Conservation (phyloP, 352 stramenopile species). For the Pythium sukuiense region DNA sequence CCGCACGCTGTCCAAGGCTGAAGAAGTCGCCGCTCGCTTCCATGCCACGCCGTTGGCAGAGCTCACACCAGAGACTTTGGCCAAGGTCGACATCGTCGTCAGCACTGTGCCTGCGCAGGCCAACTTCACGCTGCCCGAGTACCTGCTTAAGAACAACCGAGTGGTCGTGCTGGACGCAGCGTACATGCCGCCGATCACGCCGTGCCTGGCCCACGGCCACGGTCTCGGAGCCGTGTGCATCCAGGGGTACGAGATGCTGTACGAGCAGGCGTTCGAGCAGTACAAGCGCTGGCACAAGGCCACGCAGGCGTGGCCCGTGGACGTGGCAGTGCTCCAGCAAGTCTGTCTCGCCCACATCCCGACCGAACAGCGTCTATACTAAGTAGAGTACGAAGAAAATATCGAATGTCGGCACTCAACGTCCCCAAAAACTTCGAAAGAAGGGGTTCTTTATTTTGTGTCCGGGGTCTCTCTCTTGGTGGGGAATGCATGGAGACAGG, state of each 20-base stretch:
- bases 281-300: conserved; percentile 93
- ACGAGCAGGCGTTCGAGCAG: conserved; percentile 96
- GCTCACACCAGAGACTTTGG: conserved; percentile 48
- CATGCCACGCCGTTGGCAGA: conserved; percentile 65
- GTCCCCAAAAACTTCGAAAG: too few relatives aligned
- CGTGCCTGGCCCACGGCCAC: conserved; percentile 89
- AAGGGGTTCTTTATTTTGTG: background rate
- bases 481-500: background rate
- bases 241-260: conserved; percentile 98
- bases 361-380: conserved; percentile 48
- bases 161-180: conserved; percentile 96
- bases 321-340: conserved; percentile 56
- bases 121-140: conserved; percentile 73
- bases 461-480: background rate
- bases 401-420: too few relatives aligned
- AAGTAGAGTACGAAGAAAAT: background rate
- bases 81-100: conserved; percentile 90
- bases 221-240: conserved; percentile 87
- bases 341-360: conserved; percentile 61
- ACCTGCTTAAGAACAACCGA: conserved; percentile 38
- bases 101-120: conserved; percentile 94
- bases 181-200: conserved; percentile 96
- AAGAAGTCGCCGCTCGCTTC: conserved; percentile 89
- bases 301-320: conserved; percentile 41
- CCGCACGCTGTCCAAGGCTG: conserved; percentile 92